These are phyloP conservation scores for Solanum appendiculatum DNA, from an alignment of 257 asterid species.

Conservation along the genomic window DNA sequence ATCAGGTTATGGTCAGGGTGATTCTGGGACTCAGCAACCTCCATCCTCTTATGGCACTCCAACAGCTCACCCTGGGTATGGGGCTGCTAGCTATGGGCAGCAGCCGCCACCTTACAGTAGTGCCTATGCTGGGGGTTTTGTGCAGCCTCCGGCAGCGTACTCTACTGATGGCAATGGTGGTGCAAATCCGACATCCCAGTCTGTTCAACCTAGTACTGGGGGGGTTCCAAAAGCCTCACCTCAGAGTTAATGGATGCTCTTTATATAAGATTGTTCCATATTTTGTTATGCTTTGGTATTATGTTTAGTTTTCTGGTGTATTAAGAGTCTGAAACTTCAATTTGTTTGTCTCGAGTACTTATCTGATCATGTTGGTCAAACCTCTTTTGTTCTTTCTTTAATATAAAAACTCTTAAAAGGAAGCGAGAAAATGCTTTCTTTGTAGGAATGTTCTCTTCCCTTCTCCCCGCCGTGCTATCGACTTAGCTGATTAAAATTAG, in stretches of 20 bases:
- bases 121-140: slow-evolving; percentile 12
- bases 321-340: neutral
- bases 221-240: slow-evolving; percentile 52
- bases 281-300: neutral
- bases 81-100: slow-evolving; percentile 30
- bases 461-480: neutral
- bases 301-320: neutral
- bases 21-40: slow-evolving; percentile 16
- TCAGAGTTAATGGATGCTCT: slow-evolving; percentile 17
- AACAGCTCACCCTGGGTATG: slow-evolving; percentile 30
- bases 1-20: slow-evolving; percentile 28
- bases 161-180: slow-evolving; percentile 25
- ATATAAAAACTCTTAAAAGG: neutral
- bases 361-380: neutral
- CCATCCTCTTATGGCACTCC: slow-evolving; percentile 24
- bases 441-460: neutral
- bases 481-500: neutral
- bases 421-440: neutral
- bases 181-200: slow-evolving; percentile 33
- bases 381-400: neutral
- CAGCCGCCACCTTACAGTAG: slow-evolving; percentile 23
- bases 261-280: neutral
- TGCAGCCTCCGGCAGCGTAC: slow-evolving; percentile 39
- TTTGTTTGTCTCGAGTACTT: neutral
- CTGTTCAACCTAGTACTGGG: slow-evolving; percentile 19